Base-by-base conservation (phyloP, 352 stramenopile genomes). In the Globisporangium nunn region DNA sequence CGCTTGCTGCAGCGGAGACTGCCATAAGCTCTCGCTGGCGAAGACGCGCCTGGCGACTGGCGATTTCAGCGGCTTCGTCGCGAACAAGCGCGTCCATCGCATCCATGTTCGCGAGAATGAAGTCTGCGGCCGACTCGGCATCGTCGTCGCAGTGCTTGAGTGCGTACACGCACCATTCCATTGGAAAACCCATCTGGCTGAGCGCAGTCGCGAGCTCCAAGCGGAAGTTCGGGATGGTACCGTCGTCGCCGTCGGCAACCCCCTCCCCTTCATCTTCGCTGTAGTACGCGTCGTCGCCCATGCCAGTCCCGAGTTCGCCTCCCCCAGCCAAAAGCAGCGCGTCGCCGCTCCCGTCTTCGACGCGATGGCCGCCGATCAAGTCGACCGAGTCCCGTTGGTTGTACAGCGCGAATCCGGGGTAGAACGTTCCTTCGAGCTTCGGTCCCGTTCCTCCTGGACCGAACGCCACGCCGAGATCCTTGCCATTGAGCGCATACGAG, bases 301-400 rank as follows among this genome's bases (percentile, higher is more conserved):
- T 61, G 0, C 59, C 68, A 39, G 29, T 37, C 8, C 70, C 41
- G 23, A 79, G 63, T 2, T 50, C 55, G 7, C 66, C 74, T 2
- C 37, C 35, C 4, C 66, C 68, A 30, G 71, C 64, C 40, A 64
- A 63, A 4, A 66, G 58, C 14, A 85, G 28, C 7, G 59, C 54
- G 23, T 78, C 69, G 10, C 33, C 29, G 2, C 54, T 54, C 1
- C 73, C 71, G 56, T 95, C 83, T 66, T 95, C 85, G 11, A 95
- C 78, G 12, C 85, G 83, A 35, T 95, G 85, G 11, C 85, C 85
- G 23, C 81, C 83, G 29, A 92, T 88, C 11, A 95, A 61, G 60
- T 95, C 85, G 55, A 93, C 85, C 12, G 78, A 91, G 52, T 95
- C 85, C 10, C 84, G 79, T 52, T 96, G 86, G 59, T 93, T 96